Conservation (phyloP, 495 filamentous ascomycete genomes). For the Staphylotrichum tortipilum region DNA sequence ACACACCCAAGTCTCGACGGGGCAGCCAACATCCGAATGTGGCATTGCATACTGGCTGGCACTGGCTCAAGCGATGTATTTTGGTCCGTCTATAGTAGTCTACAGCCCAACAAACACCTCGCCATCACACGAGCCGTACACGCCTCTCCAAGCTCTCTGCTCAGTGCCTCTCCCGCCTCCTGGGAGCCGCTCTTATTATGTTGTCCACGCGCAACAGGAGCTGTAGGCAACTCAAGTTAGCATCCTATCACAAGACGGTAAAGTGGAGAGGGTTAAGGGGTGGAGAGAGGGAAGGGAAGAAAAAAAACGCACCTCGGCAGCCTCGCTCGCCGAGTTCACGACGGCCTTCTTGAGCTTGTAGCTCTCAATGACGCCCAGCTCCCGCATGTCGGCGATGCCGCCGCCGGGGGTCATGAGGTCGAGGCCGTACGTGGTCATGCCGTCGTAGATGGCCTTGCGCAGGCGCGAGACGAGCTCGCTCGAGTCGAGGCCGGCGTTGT, state of each 20-base stretch:
- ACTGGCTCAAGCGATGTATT: slow-evolving; percentile 4
- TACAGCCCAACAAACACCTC: slow-evolving; percentile 11
- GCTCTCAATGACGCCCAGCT: slow-evolving; percentile 91
- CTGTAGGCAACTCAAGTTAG: slow-evolving; percentile 16
- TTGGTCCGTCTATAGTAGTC: slow-evolving; percentile 14
- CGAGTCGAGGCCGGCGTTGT: slow-evolving; percentile 93
- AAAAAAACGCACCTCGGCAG: slow-evolving; percentile 68
- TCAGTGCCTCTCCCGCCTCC: slow-evolving; percentile 28
- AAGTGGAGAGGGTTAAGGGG: no score
- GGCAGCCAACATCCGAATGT: no score
- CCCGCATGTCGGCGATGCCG: slow-evolving; percentile 91
- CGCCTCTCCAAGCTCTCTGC: background rate
- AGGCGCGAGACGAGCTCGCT: slow-evolving; percentile 87
- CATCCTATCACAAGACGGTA: background rate
- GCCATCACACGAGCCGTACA: no score
- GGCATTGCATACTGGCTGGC: background rate
- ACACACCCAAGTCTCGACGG: background rate
- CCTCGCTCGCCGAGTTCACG: slow-evolving; percentile 88
- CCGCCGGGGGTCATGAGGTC: slow-evolving; percentile 86
- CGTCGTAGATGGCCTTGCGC: slow-evolving; percentile 87
- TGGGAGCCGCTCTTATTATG: slow-evolving; percentile 33
- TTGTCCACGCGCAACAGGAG: slow-evolving; percentile 30
- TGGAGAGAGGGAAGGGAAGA: background rate
- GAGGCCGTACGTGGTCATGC: slow-evolving; percentile 82
- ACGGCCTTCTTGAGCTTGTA: slow-evolving; percentile 98